phyloP scores from a whole-genome alignment of 177 flowering plant genomes.

The Vitis hybrid region DNA sequence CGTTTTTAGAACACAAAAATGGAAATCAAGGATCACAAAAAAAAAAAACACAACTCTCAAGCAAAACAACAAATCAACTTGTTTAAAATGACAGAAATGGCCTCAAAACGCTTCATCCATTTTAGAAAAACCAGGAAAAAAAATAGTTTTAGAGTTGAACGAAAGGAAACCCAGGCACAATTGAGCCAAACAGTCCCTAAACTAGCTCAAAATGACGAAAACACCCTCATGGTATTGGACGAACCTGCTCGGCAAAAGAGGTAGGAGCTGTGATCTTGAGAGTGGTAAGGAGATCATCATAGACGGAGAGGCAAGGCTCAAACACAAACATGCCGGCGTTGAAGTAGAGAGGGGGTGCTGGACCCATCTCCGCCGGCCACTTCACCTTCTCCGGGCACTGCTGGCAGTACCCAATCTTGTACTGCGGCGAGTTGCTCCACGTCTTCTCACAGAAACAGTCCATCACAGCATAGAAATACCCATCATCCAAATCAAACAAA shows the following conservation, averaged over 20 bases:
- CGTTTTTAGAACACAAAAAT: too few species aligned
- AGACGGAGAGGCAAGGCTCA: constrained; percentile 55
- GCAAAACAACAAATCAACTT: too few species aligned
- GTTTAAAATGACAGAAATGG: too few species aligned
- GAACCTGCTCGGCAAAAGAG: constrained; percentile 72
- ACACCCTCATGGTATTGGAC: too few species aligned
- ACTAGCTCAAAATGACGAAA: not conserved
- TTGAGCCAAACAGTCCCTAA: too few species aligned
- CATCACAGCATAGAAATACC: constrained; percentile 74
- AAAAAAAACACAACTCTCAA: too few species aligned
- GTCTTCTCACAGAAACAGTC: constrained; percentile 79
- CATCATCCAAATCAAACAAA: constrained; percentile 67
- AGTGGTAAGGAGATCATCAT: constrained; percentile 41
- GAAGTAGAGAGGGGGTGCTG: constrained; percentile 68
- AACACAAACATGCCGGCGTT: constrained; percentile 80
- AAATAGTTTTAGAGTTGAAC: too few species aligned
- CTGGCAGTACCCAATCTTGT: constrained; percentile 81
- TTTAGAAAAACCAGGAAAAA: too few species aligned
- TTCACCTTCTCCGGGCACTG: constrained; percentile 69
- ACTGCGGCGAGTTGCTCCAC: constrained; percentile 74
- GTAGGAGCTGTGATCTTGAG: constrained; percentile 48
- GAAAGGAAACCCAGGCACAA: too few species aligned
- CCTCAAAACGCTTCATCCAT: too few species aligned
- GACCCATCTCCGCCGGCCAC: constrained; percentile 68
- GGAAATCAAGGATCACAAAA: too few species aligned